Base-by-base conservation (phyloP, 2,329 filamentous ascomycete genomes). In the Periglandula ipomoeae region DNA sequence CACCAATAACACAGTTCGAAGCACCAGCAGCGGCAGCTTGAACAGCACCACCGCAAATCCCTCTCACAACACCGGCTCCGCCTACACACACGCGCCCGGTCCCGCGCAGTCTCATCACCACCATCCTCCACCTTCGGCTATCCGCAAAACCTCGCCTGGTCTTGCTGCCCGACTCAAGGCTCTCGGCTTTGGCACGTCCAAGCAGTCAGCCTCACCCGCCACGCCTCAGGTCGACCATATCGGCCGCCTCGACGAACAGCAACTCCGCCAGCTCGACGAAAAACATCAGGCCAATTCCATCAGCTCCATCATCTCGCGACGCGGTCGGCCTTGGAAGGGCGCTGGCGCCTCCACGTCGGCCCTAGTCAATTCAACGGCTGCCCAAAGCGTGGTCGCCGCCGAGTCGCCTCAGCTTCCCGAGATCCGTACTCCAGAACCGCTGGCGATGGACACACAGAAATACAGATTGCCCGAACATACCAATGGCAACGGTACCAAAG, bases 311-410 rank as follows among this genome's bases (percentile, higher is more conserved):
- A 70, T 87, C 58, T 74, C 82, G 64, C 76, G 82, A 61, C 76
- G 82, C 59, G 84, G 84, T 61, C 80, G 81, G 60, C 78, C 84
- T 58, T 89, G 85, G 85, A 86, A 79, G 70, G 82, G 80, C 63
- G 74, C 78, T 61, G 76, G 78, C 62, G 58, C 60, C 55, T 59
- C 56, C 49, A 53, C 52, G 48, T 62, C 62, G 45, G 60, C 65
- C 46, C 56, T 55, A 44, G 54, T 58, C 51, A 57, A 60, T 52
- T 46, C 45, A 24, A 8, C 55, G 50, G 50, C 52, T 49, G 53
- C 54, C 51, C 45, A 48, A 26, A 26, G 46, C 47, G 46, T 61
- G 34, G 55, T 61, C 53, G 52, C 57, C 53, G 55, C 59, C 55
- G 62, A 65, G 53, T 51, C 59, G 39, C 69, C 52, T 57, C 67